Evolutionary conservation across 2,329 filamentous ascomycete species (phyloP).

Genomic region (Ophiosphaerella herpotricha): DNA sequence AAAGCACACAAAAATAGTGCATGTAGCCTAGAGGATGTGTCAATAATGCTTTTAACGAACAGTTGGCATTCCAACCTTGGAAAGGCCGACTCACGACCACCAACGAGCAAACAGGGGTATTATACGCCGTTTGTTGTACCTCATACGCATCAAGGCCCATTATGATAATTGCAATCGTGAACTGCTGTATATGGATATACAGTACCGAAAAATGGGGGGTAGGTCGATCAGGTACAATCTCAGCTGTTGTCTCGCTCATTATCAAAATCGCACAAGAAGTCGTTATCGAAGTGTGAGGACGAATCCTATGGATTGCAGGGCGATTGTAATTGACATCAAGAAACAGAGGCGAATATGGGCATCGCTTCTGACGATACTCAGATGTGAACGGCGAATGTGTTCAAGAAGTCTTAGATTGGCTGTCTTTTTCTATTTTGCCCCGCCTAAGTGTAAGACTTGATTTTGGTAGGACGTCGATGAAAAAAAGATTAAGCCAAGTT

Average conservation of each 20-base stretch:
- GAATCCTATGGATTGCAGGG: background rate
- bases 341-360: slow-evolving; percentile 7
- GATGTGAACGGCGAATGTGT: background rate
- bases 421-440: background rate
- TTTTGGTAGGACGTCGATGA: too few relatives aligned
- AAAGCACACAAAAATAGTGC: slow-evolving; percentile 37
- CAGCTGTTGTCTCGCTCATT: slow-evolving; percentile 6
- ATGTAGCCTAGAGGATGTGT: slow-evolving; percentile 28
- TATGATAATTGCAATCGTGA: slow-evolving; percentile 52
- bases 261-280: background rate
- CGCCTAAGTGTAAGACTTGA: background rate
- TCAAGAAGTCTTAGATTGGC: slow-evolving; percentile 5
- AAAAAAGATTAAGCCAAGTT: too few relatives aligned
- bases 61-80: background rate
- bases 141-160: slow-evolving; percentile 57
- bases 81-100: slow-evolving; percentile 14
- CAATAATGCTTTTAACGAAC: slow-evolving; percentile 11
- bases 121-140: slow-evolving; percentile 46
- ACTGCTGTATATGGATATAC: slow-evolving; percentile 25
- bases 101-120: slow-evolving; percentile 42
- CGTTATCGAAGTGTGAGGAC: background rate
- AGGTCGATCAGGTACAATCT: background rate
- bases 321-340: background rate
- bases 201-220: slow-evolving; percentile 21
- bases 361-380: slow-evolving; percentile 1